phyloP scores from a whole-genome alignment of 768 basidiomycete species.

The Leccinum longicurvipes region DNA sequence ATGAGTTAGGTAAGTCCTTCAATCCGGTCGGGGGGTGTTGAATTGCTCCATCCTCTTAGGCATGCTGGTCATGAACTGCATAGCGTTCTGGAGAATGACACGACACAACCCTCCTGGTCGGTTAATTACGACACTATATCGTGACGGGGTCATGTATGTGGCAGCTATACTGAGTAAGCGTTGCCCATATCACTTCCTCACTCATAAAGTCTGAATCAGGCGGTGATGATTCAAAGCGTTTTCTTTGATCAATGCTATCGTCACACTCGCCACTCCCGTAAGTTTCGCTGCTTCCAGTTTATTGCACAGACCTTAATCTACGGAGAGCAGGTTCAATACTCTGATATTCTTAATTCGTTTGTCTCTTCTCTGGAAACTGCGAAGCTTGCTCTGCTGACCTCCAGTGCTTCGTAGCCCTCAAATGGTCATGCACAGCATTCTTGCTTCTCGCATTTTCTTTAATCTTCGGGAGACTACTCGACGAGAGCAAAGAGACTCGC shows the following conservation, averaged over 20 bases:
- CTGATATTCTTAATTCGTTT: slow-evolving; percentile 18
- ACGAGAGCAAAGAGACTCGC: neutral
- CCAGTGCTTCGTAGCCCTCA: slow-evolving; percentile 11
- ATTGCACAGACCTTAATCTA: neutral
- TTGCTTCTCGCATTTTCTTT: slow-evolving; percentile 25
- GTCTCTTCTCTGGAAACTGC: neutral
- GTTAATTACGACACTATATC: slow-evolving; percentile 12
- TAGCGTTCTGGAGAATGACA: slow-evolving; percentile 17
- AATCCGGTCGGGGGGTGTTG: neutral
- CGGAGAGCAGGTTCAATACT: slow-evolving; percentile 8
- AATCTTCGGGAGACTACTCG: slow-evolving; percentile 20
- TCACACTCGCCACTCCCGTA: slow-evolving; percentile 7
- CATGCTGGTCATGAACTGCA: slow-evolving; percentile 15
- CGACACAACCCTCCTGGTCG: slow-evolving; percentile 4
- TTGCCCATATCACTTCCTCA: neutral
- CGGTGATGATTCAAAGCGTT: slow-evolving; percentile 10
- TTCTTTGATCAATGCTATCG: slow-evolving; percentile 16
- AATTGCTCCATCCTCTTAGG: slow-evolving; percentile 3
- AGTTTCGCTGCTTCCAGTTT: neutral
- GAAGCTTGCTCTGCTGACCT: neutral
- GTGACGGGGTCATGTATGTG: slow-evolving; percentile 20
- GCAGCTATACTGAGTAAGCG: slow-evolving; percentile 14
- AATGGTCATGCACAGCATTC: slow-evolving; percentile 21
- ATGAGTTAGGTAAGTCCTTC: slow-evolving; percentile 9
- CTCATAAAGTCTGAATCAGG: neutral